Conservation (phyloP, 192 early-diverging fungal genomes). For the Coemansia sp. region DNA sequence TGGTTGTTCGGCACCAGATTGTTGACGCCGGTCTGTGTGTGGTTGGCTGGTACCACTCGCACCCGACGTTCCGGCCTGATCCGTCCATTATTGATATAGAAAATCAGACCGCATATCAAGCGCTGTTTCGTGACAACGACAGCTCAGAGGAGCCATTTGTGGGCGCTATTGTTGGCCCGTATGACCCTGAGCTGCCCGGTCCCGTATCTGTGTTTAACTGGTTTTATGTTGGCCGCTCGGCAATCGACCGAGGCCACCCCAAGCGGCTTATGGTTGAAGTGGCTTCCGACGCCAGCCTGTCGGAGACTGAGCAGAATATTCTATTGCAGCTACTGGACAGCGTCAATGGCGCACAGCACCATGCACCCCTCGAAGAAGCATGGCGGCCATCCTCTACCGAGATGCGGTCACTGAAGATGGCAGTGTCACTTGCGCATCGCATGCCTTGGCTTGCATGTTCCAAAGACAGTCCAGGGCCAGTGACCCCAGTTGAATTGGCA, state of each 20-base stretch:
- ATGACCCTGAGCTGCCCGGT: constrained; percentile 74
- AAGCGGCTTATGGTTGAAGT: constrained; percentile 67
- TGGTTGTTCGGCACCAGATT: constrained; percentile 75
- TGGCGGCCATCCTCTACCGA: constrained; percentile 73
- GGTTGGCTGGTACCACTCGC: constrained; percentile 95
- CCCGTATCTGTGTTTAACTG: constrained; percentile 82
- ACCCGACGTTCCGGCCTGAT: constrained; percentile 85
- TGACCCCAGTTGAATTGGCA: background rate
- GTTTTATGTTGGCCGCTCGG: constrained; percentile 71
- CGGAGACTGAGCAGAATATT: constrained; percentile 52
- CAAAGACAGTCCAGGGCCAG: background rate
- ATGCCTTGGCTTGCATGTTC: constrained; percentile 68
- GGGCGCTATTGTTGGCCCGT: constrained; percentile 88
- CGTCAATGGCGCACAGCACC: constrained; percentile 58
- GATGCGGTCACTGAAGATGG: constrained; percentile 68
- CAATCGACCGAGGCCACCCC: constrained; percentile 61
- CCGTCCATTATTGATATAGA: constrained; percentile 87
- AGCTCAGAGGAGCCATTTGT: constrained; percentile 73
- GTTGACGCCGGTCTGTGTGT: constrained; percentile 69
- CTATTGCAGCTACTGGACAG: constrained; percentile 61
- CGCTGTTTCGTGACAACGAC: constrained; percentile 65
- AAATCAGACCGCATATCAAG: constrained; percentile 86
- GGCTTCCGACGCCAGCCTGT: constrained; percentile 49
- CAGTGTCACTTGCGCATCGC: constrained; percentile 62
- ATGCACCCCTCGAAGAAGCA: constrained; percentile 64